Evolutionary conservation across 2,329 filamentous ascomycete species (phyloP), one percentile per base, ranked within the genome.

Genomic region (Penicillium italicum): DNA sequence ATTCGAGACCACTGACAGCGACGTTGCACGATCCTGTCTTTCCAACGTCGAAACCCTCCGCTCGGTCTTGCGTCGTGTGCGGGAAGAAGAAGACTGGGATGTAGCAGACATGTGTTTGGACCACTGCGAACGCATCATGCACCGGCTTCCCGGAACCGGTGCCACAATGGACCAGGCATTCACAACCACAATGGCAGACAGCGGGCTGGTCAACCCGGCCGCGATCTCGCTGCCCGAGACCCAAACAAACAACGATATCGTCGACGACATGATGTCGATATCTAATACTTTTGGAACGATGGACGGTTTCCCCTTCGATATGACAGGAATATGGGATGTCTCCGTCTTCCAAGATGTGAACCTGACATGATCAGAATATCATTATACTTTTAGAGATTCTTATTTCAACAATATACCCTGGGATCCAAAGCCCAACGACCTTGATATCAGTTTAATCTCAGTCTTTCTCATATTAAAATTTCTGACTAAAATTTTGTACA

Each of bases 81-180:
- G 75, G 14, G 76, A 77, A 30, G 76, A 80, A 48, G 77, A 80
- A 61, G 76, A 80, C 47, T 83, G 81, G 80, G 81, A 83, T 58
- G 74, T 83, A 9, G 80, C 80, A 8, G 77, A 80, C 46, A 82
- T 81, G 67, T 82, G 79, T 42, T 67, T 83, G 4, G 79, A 82
- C 38, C 74, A 77, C 62, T 77, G 76, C 63, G 76, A 78, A 55
- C 69, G 71, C 28, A 75, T 78, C 50, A 68, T 78, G 60, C 74
- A 70, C 66, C 68, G 74, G 40, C 73, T 75, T 28, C 72, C 73
- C 5, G 69, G 66, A 5, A 67, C 62, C 12, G 50, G 54, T 47
- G 57, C 54, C 20, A 55, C 53, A 41, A 62, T 60, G 60, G 53
- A 62, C 38, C 56, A 65, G 55, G 56, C 56, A 26, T 47, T 61